Evolutionary conservation across 345 rosid genomes (phyloP), one percentile per base, ranked within the genome.

Genomic region (Nephelium lappaceum): DNA sequence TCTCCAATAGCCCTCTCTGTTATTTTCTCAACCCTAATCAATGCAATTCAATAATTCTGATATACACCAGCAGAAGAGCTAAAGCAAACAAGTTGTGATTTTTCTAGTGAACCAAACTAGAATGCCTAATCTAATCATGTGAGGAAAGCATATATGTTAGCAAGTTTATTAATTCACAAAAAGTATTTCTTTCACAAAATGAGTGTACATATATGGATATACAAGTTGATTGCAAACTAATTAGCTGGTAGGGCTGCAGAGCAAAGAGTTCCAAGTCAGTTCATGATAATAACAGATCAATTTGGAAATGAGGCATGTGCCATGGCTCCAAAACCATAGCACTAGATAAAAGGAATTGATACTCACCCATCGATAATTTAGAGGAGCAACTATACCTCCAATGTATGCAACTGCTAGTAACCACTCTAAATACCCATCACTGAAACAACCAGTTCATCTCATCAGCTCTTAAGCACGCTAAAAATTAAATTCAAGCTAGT

Each of bases 341-440:
- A 19, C 36, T 39, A 21, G 18, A 36, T 8, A 60, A 31, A 76
- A n/a, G 6, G 24, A 41, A 3, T 8, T 8, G 8, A 51, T 39
- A 84, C 97, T 85, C 45, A 95, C 97, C 98, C 97, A 93, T 90
- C 97, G 84, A 83, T 95, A 93, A 81, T 95, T 93, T 81, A 95
- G 81, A 78, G 98, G 97, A 80, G 97, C 94, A 36, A 84, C 83
- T 63, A 95, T 81, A 75, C 97, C 94, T 70, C 98, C 95, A 47
- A 90, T 82, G 73, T 82, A 92, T 64, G 98, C 89, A 83, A 95
- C 86, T 18, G 95, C 97, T 43, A 93, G 83, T 79, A 93, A 72
- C 95, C 93, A 93, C 85, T 90, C 91, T 89, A 93, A 84, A 72
- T 93, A 91, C 78, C 75, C 80, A 73, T 92, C 97, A 83, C 98